A percentile compares a stretch with the other conserved stretches of the same genome.
Conservation (phyloP, 2,329 filamentous ascomycete species). For the Clarireedia sp. region DNA sequence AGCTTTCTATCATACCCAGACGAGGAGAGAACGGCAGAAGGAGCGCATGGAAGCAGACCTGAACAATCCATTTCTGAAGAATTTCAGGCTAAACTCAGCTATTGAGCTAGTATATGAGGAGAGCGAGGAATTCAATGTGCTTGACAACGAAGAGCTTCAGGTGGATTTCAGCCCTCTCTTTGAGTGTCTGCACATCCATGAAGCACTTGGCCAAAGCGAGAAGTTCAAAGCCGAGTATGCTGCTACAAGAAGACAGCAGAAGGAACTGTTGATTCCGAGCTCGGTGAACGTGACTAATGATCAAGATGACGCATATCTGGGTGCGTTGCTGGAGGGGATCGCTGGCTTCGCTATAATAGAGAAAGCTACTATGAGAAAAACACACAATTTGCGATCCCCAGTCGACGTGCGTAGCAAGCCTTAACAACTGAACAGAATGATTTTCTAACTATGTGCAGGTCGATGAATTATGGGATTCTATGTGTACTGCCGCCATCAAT, state of each 20-base stretch:
- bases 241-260: slow-evolving; percentile 82
- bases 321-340: slow-evolving; percentile 85
- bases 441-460: slow-evolving; percentile 45
- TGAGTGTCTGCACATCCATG: slow-evolving; percentile 92
- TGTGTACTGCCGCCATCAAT: slow-evolving; percentile 81
- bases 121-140: slow-evolving; percentile 86
- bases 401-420: slow-evolving; percentile 57
- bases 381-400: slow-evolving; percentile 71
- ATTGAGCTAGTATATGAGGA: slow-evolving; percentile 95
- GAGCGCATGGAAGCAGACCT: slow-evolving; percentile 69
- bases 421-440: background rate
- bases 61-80: slow-evolving; percentile 49
- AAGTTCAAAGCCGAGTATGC: slow-evolving; percentile 88
- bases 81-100: slow-evolving; percentile 89
- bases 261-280: slow-evolving; percentile 76
- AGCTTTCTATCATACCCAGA: slow-evolving; percentile 90
- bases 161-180: slow-evolving; percentile 93
- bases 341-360: slow-evolving; percentile 96
- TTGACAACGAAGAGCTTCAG: slow-evolving; percentile 91
- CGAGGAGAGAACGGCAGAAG: slow-evolving; percentile 74
- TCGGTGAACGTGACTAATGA: slow-evolving; percentile 72
- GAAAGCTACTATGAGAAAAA: slow-evolving; percentile 81
- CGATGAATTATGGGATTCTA: slow-evolving; percentile 97
- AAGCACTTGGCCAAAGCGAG: slow-evolving; percentile 85
- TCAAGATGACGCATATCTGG: slow-evolving; percentile 74